Evolutionary conservation across 352 stramenopile species (phyloP), one percentile per base, ranked within the genome.

Genomic region (Phytopythium delawarense): DNA sequence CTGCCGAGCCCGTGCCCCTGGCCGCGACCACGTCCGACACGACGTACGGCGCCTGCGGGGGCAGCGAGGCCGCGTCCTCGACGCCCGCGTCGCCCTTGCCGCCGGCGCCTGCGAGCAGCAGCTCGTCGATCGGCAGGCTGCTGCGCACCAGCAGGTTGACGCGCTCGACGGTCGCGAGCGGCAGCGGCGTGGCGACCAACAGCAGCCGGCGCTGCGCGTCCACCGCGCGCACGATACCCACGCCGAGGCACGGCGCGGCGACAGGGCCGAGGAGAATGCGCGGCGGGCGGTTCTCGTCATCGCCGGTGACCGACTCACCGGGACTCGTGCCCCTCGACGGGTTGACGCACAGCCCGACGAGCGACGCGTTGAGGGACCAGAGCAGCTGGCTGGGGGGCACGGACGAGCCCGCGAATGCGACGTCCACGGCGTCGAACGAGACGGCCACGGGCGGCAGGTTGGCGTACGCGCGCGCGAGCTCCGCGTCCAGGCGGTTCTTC

Each of bases 301-400:
- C 18, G 2, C 35, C 40, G 11, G 55, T 23, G 6, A 15, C n/a
- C 16, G 16, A n/a, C 15, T 46, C 40, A 0, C 20, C 40, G 40
- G 23, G 1, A 7, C 16, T 48, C 16, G 4, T 50, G 28, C 11
- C 16, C 12, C 67, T 64, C 2, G 60, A 54, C 6, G 60, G 54
- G 32, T 90, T 88, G 34, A 92, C 63, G 46, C 86, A 95, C 8
- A 95, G 78, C 21, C 86, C 86, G 5, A 95, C 77, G 30, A 95
- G 59, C 25, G 74, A 81, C 48, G 70, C 80, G 63, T 93, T 92
- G 25, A 95, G 70, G 2, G 84, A 87, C 34, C 74, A 83, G 21
- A 95, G 64, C 45, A 92, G 65, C 55, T 95, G 86, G 39, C 81
- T 93, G 6, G 84, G 80, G 11, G 86, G 70, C 16, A 92, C 85